Evolutionary conservation across 2,329 filamentous ascomycete genomes (phyloP).

Genomic region (Remersonia thermophila): DNA sequence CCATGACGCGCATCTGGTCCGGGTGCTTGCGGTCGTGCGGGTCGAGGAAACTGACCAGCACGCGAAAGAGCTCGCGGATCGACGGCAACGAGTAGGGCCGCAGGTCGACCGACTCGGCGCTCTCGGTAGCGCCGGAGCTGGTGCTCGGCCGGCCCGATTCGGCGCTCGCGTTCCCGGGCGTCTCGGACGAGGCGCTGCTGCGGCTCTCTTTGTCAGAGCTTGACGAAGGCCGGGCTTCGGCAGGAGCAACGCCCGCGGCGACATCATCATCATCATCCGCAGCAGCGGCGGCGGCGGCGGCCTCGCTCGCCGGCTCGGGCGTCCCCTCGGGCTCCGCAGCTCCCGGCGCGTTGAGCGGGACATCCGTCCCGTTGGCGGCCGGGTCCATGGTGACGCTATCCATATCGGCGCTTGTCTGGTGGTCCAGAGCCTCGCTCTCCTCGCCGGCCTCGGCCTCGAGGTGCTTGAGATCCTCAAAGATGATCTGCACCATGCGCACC

Average conservation of each 20-base stretch:
- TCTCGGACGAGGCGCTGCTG: conserved; percentile 12
- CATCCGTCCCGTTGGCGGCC: conserved; percentile 46
- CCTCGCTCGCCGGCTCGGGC: neutral
- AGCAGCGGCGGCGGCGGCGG: conserved; percentile 1
- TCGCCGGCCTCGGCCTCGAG: conserved; percentile 65
- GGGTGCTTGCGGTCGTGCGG: conserved; percentile 87
- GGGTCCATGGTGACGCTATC: conserved; percentile 77
- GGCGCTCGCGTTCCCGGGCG: conserved; percentile 10
- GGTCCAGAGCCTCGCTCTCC: conserved; percentile 52
- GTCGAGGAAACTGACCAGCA: conserved; percentile 85
- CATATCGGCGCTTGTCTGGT: conserved; percentile 54
- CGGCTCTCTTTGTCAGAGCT: conserved; percentile 29
- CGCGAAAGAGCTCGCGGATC: conserved; percentile 85
- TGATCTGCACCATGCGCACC: conserved; percentile 98
- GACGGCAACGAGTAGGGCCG: conserved; percentile 89
- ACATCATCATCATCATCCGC: neutral
- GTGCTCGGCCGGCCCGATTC: conserved; percentile 18
- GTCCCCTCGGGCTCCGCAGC: conserved; percentile 4
- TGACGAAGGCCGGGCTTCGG: conserved; percentile 25
- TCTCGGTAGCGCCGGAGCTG: conserved; percentile 16
- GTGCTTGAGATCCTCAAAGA: conserved; percentile 85
- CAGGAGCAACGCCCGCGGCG: neutral
- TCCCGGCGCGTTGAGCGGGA: conserved; percentile 16
- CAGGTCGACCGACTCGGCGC: conserved; percentile 43
- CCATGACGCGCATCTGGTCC: conserved; percentile 95